Percentiles rank a stretch among this genome's conserved stretches.
Conservation (phyloP, 2,329 filamentous ascomycete species). For the Dothideomycetes sp. region DNA sequence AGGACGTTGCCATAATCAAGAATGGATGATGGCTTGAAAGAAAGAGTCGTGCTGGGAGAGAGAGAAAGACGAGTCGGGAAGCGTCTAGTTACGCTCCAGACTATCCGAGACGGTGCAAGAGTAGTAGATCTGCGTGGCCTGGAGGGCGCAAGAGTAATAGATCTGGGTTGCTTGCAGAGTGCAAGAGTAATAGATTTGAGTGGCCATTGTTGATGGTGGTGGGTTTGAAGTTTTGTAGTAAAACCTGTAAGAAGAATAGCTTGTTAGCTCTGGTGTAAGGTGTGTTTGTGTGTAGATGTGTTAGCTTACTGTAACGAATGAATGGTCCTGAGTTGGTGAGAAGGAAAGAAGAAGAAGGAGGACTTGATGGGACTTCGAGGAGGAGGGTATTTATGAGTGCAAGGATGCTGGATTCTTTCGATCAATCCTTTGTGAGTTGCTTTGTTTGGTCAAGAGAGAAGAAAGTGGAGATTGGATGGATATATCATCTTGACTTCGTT, state of each 20-base stretch:
- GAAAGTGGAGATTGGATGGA: background rate
- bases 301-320: background rate
- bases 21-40: no score
- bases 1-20: no score
- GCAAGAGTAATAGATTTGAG: background rate
- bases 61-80: no score
- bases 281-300: background rate
- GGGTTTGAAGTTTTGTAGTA: background rate
- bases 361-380: background rate
- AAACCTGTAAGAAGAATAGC: background rate
- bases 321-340: background rate
- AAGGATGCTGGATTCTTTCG: background rate
- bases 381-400: background rate
- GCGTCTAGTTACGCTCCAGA: no score
- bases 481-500: background rate
- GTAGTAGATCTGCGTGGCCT: background rate
- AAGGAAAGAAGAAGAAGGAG: background rate
- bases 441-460: background rate
- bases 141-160: background rate
- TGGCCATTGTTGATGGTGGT: background rate
- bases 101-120: background rate
- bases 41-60: no score
- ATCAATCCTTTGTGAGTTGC: background rate
- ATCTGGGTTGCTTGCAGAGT: no score
- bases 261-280: background rate